Conservation (phyloP, 78 protist species). For the Protostelium mycophagum region DNA sequence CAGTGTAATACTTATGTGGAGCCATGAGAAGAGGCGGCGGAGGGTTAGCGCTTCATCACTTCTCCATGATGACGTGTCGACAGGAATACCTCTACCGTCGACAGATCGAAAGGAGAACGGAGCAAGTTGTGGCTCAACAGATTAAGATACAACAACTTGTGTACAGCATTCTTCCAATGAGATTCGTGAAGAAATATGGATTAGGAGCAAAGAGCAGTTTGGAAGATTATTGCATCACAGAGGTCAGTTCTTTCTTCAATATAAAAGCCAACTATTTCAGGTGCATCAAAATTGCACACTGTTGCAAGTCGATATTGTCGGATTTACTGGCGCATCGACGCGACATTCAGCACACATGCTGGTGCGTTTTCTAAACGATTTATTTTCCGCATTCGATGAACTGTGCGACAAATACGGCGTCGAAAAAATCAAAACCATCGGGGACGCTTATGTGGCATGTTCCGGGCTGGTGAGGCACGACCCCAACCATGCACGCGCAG, state of each 20-base stretch:
- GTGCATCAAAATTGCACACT: neutral
- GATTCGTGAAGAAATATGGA: neutral
- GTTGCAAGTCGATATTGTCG: neutral
- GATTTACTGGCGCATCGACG: neutral
- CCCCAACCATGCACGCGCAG: neutral
- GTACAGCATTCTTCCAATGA: neutral
- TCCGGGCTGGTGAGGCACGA: constrained; percentile 28
- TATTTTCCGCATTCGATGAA: constrained; percentile 62
- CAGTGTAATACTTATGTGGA: neutral
- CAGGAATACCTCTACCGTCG: neutral
- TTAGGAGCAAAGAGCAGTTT: neutral
- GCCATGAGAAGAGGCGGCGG: neutral
- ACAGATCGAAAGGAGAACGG: neutral
- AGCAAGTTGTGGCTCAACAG: neutral
- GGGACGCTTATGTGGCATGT: constrained; percentile 59
- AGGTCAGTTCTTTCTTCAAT: neutral
- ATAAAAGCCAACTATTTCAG: neutral
- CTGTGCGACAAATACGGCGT: constrained; percentile 43
- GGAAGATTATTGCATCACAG: neutral
- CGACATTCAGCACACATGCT: neutral
- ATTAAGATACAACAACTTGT: neutral
- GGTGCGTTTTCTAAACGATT: constrained; percentile 40
- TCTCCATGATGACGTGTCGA: neutral
- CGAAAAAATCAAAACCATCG: constrained; percentile 80
- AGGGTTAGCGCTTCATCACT: neutral